Evolutionary conservation across 75 land plant species (phyloP).

Genomic region (Pinus taeda): DNA sequence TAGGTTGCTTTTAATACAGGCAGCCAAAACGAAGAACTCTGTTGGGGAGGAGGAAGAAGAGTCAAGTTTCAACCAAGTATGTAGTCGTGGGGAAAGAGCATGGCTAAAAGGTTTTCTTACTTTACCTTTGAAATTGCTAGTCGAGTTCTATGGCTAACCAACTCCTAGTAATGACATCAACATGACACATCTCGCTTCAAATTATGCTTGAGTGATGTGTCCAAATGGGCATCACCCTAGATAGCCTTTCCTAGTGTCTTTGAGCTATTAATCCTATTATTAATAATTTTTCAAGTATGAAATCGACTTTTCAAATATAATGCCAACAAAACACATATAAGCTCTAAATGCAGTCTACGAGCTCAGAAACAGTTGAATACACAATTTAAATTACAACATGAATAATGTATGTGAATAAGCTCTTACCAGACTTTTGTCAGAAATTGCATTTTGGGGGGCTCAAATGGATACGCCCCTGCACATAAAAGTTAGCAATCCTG

Average conservation of each 20-base stretch:
- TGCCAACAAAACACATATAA: not conserved
- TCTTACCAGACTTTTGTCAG: conserved; percentile 93
- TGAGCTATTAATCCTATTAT: not conserved
- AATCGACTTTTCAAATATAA: not conserved
- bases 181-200: not conserved
- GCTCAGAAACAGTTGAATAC: not conserved
- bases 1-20: too few relatives aligned
- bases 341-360: not conserved
- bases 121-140: not conserved
- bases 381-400: not conserved
- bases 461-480: conserved; percentile 97
- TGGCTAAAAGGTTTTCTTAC: not conserved
- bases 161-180: not conserved
- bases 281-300: not conserved
- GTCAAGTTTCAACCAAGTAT: too few relatives aligned
- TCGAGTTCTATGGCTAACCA: not conserved
- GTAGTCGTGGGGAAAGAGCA: too few relatives aligned
- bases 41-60: too few relatives aligned
- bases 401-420: not conserved
- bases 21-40: too few relatives aligned
- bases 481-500: conserved; percentile 3
- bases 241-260: not conserved
- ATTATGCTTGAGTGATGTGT: not conserved
- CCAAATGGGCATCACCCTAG: not conserved
- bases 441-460: conserved; percentile 99